Base-by-base conservation (phyloP, 306 rosid species). In the Citrullus colocynthis region DNA sequence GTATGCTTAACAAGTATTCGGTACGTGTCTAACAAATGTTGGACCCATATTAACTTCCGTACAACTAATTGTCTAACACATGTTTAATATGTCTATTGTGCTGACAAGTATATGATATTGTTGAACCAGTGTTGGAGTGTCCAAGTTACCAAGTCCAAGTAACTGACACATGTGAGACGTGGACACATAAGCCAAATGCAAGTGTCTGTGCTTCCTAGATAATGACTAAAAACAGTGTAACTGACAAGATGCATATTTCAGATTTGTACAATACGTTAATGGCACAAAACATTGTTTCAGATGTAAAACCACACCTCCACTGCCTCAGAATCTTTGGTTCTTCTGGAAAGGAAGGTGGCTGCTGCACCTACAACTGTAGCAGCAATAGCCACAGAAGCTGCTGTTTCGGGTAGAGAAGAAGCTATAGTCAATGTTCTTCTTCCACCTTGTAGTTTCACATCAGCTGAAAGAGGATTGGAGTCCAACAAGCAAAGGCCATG, bases 341-440 rank as follows among this genome's bases (percentile, higher is more conserved):
- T 89, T 82, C 82, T 80, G 55, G 84, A 87, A 73, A 95, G 87
- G 84, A 92, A 59, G 63, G 93, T 84, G 76, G 96, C 93, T 51
- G 98, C 98, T 60, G 93, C 91, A 32, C 97, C 97, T 42, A 92
- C 91, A 4, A 92, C 75, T 78, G 93, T 89, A 52, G 93, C 94
- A 45, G 92, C 93, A 20, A 92, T 86, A 9, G 90, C 98, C 79
- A 90, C 84, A 17, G 97, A 90, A 79, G 96, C 97, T 1, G 90
- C 98, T 45, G 98, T 89, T 84, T 92, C 97, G 3, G 92, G 97
- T 72, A 95, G 81, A 48, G 97, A 89, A 71, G 76, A 82, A 24
- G 89, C 76, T 70, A 77, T 79, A 3, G 80, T 61, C 64, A 85
- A 75, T 82, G 61, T 36, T 81, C 87, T 88, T 81, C 91, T 92